A percentile compares a stretch with the other conserved stretches of the same genome.
Evolutionary conservation across 352 stramenopile species (phyloP).

Genomic region (Plasmopara halstedii): DNA sequence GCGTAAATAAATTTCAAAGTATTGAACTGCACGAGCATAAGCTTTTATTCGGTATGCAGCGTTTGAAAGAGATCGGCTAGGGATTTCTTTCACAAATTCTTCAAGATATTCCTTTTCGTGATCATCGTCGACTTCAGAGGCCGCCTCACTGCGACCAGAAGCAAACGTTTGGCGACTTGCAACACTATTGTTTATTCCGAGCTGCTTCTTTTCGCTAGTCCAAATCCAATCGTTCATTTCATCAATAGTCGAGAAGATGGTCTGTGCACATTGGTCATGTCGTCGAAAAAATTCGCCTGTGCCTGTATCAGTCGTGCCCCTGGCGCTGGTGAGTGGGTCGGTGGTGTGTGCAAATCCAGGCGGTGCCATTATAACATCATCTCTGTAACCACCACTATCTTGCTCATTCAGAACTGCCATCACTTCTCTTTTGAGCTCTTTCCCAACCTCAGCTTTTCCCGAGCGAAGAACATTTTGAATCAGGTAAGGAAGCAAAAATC

Average conservation of each 20-base stretch:
- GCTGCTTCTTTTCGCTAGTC: constrained; percentile 73
- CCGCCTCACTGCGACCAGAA: constrained; percentile 31
- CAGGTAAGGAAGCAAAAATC: constrained; percentile 78
- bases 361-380: constrained; percentile 33
- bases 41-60: constrained; percentile 63
- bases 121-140: constrained; percentile 58
- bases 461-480: constrained; percentile 81
- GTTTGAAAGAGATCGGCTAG: constrained; percentile 53
- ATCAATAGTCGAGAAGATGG: constrained; percentile 81
- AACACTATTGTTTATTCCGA: constrained; percentile 46
- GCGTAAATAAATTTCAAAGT: constrained; percentile 64
- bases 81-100: constrained; percentile 70
- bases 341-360: constrained; percentile 21
- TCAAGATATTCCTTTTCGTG: constrained; percentile 73
- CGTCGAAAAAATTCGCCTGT: constrained; percentile 62
- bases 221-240: constrained; percentile 86
- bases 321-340: constrained; percentile 6
- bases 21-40: constrained; percentile 64
- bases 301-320: constrained; percentile 5
- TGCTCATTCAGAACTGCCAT: constrained; percentile 76
- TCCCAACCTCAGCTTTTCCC: constrained; percentile 46
- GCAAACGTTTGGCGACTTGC: constrained; percentile 32
- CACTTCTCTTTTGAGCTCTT: constrained; percentile 72
- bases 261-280: constrained; percentile 80
- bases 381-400: constrained; percentile 46